Base-by-base conservation (phyloP, 2,329 filamentous ascomycete genomes). In the Beauveria brongniartii region DNA sequence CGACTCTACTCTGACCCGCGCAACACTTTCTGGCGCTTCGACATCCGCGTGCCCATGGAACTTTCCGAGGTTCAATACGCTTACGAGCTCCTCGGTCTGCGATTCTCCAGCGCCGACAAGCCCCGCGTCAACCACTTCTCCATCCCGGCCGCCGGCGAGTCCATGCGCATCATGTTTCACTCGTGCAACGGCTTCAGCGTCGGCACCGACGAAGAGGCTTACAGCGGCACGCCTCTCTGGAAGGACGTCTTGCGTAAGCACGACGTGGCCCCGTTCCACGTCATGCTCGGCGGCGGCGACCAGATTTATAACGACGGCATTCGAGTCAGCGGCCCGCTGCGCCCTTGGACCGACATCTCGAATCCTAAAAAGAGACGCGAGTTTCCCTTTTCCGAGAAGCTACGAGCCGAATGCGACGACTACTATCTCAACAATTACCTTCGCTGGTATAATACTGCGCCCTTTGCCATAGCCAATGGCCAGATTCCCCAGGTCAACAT, bases 131-230 rank as follows among this genome's bases (percentile, higher is more conserved):
- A 81, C 76, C 84, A 66, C 55, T 99, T 99, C 74, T 96, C 89
- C 80, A 85, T 97, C 5, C 93, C 94, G 14, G 91, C 90, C 14
- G 80, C 81, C 62, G 84, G 85, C 50, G 88, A 97, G 74, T 90
- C 90, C 5, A 97, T 99, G 93, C 91, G 96, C 71, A 90, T 97
- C 70, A 96, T 97, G 91, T 99, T 97, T 75, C 90, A 97, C 77
- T 96, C 91, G 61, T 97, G 94, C 77, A 99, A 99, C 73, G 95
- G 94, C 18, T 99, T 99, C 77, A 93, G 90, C 66, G 82, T 94
- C 44, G 90, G 89, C 59, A 93, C 91, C 3, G 89, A 96, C 71
- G 86, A 94, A 63, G 86, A 90, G 55, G 87, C 88, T 47, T 96
- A 92, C 78, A 93, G 89, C 69, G 94, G 94, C 0, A 89, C 91